Percentiles rank a stretch among this genome's conserved stretches.
Conservation (phyloP, 352 stramenopile genomes). For the Phytophthora sp. region DNA sequence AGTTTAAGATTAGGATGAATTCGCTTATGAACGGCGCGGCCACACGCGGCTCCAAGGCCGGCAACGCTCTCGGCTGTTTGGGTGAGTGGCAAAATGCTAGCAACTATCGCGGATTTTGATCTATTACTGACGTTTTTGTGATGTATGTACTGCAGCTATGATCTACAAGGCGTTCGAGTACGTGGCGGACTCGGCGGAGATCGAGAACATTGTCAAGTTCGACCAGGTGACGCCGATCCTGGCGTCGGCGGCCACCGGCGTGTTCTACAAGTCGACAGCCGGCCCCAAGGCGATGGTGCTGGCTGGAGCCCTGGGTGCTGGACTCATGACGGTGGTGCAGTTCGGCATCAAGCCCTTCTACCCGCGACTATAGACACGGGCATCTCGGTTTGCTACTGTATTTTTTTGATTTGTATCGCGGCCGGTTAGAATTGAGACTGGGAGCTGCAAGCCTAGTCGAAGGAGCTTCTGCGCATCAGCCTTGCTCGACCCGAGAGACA, state of each 20-base stretch:
- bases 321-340: conserved; percentile 85
- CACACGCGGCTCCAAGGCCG: conserved; percentile 81
- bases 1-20: conserved; percentile 91
- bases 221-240: conserved; percentile 87
- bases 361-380: conserved; percentile 67
- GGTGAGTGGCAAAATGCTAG: conserved; percentile 39
- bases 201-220: conserved; percentile 85
- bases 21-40: conserved; percentile 87
- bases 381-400: conserved; percentile 23
- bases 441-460: conserved; percentile 1
- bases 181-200: conserved; percentile 74
- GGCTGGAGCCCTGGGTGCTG: conserved; percentile 75
- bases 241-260: conserved; percentile 78
- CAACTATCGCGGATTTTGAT: not conserved
- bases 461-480: not conserved
- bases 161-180: conserved; percentile 91
- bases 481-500: conserved; percentile 1
- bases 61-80: conserved; percentile 83
- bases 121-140: conserved; percentile 23
- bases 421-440: not conserved
- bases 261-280: conserved; percentile 89
- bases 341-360: conserved; percentile 89
- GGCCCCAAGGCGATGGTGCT: conserved; percentile 86
- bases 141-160: conserved; percentile 49
- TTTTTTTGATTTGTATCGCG: conserved; percentile 20